phyloP scores from a whole-genome alignment of 805 yeast genomes.

The Starmerella asiatica region DNA sequence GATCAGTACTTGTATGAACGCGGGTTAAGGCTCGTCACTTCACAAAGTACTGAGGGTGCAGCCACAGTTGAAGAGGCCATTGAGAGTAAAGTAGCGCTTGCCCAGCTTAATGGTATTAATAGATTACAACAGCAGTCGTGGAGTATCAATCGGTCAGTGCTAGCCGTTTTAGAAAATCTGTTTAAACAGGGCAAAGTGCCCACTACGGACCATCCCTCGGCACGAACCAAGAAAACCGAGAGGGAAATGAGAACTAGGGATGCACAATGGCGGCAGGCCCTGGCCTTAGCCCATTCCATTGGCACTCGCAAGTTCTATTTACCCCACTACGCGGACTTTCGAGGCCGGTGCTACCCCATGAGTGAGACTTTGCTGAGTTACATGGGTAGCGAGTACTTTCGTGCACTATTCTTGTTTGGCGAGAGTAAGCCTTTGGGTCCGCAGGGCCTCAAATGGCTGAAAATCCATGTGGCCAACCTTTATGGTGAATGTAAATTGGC shows the following conservation, averaged over 20 bases:
- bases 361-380: conserved; percentile 47
- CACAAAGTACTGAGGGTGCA: conserved; percentile 39
- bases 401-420: conserved; percentile 40
- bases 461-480: conserved; percentile 41
- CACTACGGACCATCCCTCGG: conserved; percentile 37
- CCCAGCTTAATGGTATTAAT: conserved; percentile 9
- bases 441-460: conserved; percentile 37
- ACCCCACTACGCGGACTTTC: conserved; percentile 51
- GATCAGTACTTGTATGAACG: background rate
- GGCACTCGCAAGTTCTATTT: conserved; percentile 45
- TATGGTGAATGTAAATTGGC: conserved; percentile 38
- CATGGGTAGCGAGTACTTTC: conserved; percentile 38
- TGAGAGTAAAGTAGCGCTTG: conserved; percentile 2
- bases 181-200: conserved; percentile 11
- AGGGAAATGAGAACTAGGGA: conserved; percentile 25
- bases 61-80: conserved; percentile 31
- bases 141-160: conserved; percentile 8
- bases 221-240: conserved; percentile 46
- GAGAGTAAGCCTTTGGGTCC: conserved; percentile 36
- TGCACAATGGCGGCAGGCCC: conserved; percentile 47
- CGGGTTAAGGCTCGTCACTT: conserved; percentile 6
- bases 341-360: conserved; percentile 48
- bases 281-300: conserved; percentile 88
- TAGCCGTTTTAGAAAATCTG: background rate
- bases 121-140: conserved; percentile 12